A percentile compares a stretch with the other conserved stretches of the same genome.
phyloP scores from a whole-genome alignment of 2,329 filamentous ascomycete species.

The Pseudogymnoascus destructans region DNA sequence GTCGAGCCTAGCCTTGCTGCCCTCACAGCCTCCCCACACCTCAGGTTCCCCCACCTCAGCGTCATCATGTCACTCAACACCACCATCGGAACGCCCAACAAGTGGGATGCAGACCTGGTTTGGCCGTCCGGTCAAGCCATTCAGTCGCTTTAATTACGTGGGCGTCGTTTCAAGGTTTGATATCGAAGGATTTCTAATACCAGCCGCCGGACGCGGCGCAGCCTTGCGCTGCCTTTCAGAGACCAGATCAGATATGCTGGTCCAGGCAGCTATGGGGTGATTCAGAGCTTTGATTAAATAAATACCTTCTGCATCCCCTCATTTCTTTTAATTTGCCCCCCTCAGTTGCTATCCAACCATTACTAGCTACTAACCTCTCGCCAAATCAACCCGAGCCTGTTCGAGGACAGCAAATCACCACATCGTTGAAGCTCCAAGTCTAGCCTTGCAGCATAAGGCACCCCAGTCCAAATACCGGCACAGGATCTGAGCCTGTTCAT shows the following conservation, averaged over 20 bases:
- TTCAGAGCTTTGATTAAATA: neutral
- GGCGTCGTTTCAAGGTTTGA: conserved; percentile 1
- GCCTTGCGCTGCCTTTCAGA: neutral
- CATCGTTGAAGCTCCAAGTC: neutral
- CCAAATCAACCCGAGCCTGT: neutral
- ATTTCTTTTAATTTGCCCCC: neutral
- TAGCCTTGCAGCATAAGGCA: neutral
- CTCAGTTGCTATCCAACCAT: neutral
- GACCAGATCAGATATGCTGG: neutral
- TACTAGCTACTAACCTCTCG: neutral
- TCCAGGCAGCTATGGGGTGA: neutral
- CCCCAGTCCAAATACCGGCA: neutral
- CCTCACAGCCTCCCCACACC: neutral
- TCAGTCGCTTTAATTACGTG: neutral
- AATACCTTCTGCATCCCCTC: neutral
- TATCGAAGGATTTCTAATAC: neutral
- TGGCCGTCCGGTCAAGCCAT: neutral
- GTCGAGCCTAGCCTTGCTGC: neutral
- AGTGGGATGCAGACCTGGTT: neutral
- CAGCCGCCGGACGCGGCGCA: neutral
- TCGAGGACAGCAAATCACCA: neutral
- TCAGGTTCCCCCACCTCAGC: neutral
- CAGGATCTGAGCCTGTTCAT: neutral
- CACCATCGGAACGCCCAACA: neutral
- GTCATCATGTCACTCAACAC: neutral